phyloP scores from a whole-genome alignment of 2,329 filamentous ascomycete species.

The Fusarium multiceps region DNA sequence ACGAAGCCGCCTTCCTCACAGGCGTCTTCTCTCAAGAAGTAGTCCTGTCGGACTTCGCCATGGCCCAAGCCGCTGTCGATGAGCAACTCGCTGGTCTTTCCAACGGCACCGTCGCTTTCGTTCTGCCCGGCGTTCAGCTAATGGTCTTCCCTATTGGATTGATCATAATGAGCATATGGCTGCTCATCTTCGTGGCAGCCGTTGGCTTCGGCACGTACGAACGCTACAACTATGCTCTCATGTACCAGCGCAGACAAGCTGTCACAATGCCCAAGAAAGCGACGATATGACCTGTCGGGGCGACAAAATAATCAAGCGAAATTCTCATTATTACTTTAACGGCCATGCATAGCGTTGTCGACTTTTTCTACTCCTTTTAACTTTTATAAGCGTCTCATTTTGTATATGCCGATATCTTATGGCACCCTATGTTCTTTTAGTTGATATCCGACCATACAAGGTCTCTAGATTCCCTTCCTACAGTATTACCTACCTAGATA shows the following conservation, averaged over 20 bases:
- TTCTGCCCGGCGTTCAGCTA: conserved; percentile 75
- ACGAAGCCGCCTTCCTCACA: conserved; percentile 77
- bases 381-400: conserved; percentile 35
- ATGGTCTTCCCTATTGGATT: conserved; percentile 77
- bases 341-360: conserved; percentile 38
- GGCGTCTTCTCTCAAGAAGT: conserved; percentile 74
- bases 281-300: conserved; percentile 12
- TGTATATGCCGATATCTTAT: conserved; percentile 33
- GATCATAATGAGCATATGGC: conserved; percentile 73
- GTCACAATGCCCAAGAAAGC: conserved; percentile 33
- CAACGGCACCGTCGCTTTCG: conserved; percentile 70
- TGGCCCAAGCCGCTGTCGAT: conserved; percentile 63
- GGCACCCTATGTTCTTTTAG: conserved; percentile 38
- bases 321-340: conserved; percentile 28
- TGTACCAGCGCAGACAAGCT: conserved; percentile 61
- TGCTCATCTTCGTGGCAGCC: conserved; percentile 64
- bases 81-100: conserved; percentile 57
- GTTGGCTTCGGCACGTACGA: conserved; percentile 74
- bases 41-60: conserved; percentile 61
- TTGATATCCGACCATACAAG: conserved; percentile 41
- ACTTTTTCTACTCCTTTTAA: conserved; percentile 25
- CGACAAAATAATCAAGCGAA: conserved; percentile 21
- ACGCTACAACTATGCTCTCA: conserved; percentile 73
- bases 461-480: conserved; percentile 34
- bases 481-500: conserved; percentile 17